Percentiles rank a stretch among this genome's conserved stretches.
Evolutionary conservation across 2,329 filamentous ascomycete species (phyloP).

Genomic region (Penicillium sp.): DNA sequence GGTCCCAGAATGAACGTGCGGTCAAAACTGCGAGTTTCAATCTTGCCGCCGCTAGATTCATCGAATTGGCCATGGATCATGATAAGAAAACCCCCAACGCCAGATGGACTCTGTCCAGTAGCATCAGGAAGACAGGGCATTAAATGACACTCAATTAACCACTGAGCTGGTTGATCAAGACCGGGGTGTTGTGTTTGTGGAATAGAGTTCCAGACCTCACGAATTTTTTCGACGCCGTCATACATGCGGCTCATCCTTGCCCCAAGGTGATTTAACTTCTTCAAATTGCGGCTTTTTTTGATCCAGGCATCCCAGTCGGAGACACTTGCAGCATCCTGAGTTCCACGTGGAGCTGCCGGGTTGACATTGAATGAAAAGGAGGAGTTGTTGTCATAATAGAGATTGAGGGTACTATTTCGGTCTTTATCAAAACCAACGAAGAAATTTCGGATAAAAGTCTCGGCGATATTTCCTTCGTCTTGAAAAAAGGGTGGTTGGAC

Average conservation of each 20-base stretch:
- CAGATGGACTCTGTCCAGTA: conserved; percentile 56
- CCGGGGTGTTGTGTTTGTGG: conserved; percentile 72
- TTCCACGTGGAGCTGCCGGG: conserved; percentile 51
- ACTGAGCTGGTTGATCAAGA: conserved; percentile 63
- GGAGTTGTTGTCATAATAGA: conserved; percentile 72
- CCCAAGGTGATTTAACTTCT: conserved; percentile 60
- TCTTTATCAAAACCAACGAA: conserved; percentile 71
- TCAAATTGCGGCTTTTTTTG: conserved; percentile 72
- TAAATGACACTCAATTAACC: conserved; percentile 77
- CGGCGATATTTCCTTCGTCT: conserved; percentile 70
- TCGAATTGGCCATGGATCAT: conserved; percentile 81
- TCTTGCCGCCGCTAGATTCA: conserved; percentile 60
- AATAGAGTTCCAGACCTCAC: conserved; percentile 64
- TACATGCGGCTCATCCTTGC: conserved; percentile 64
- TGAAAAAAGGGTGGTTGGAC: conserved; percentile 65
- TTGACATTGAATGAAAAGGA: conserved; percentile 74
- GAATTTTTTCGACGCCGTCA: conserved; percentile 62
- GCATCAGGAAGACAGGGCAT: conserved; percentile 69
- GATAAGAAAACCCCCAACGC: conserved; percentile 74
- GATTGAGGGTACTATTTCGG: conserved; percentile 57
- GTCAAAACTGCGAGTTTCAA: conserved; percentile 71
- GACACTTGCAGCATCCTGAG: conserved; percentile 41
- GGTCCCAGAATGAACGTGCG: conserved; percentile 76
- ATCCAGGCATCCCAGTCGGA: conserved; percentile 67
- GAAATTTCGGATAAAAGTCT: conserved; percentile 71